These are phyloP conservation scores for Gnomoniopsis smithogilvyi DNA, from an alignment of 2,329 filamentous ascomycete species.

Conservation along the genomic window DNA sequence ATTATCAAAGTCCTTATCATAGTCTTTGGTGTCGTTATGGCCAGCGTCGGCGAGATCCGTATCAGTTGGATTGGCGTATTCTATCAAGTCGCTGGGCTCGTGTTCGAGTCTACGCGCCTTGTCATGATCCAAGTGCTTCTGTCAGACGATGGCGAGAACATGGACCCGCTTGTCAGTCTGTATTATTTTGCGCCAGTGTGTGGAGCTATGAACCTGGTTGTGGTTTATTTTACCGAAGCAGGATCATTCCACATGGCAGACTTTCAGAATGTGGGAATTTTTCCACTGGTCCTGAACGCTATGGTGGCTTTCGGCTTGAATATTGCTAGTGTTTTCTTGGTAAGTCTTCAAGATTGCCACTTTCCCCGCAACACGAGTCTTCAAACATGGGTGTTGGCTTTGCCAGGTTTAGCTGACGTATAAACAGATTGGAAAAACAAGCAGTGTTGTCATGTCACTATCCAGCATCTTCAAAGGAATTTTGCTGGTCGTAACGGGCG, in stretches of 20 bases:
- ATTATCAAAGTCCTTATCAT: slow-evolving; percentile 50
- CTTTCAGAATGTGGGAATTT: slow-evolving; percentile 61
- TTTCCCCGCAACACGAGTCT: not conserved
- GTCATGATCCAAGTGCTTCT: slow-evolving; percentile 85
- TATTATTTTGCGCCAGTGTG: slow-evolving; percentile 90
- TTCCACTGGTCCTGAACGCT: slow-evolving; percentile 66
- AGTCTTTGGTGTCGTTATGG: slow-evolving; percentile 49
- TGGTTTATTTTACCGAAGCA: slow-evolving; percentile 68
- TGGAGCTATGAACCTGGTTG: slow-evolving; percentile 73
- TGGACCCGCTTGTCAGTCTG: slow-evolving; percentile 83
- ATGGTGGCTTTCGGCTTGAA: slow-evolving; percentile 76
- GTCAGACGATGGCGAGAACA: slow-evolving; percentile 72
- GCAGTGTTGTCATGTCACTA: slow-evolving; percentile 79
- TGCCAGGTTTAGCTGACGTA: slow-evolving; percentile 12
- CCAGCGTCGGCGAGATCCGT: slow-evolving; percentile 61
- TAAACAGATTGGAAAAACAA: slow-evolving; percentile 80
- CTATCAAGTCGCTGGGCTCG: slow-evolving; percentile 70
- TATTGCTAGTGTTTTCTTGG: slow-evolving; percentile 80
- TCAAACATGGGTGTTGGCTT: not conserved
- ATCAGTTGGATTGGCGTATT: slow-evolving; percentile 65
- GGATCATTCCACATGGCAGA: slow-evolving; percentile 63
- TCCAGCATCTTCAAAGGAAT: slow-evolving; percentile 88
- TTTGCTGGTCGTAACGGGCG: slow-evolving; percentile 71
- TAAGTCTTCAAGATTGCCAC: slow-evolving; percentile 40
- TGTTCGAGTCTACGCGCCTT: slow-evolving; percentile 77